Percentiles rank a stretch among this genome's conserved stretches.
phyloP scores from a whole-genome alignment of 495 filamentous ascomycete genomes.

The Daldinia decipiens region DNA sequence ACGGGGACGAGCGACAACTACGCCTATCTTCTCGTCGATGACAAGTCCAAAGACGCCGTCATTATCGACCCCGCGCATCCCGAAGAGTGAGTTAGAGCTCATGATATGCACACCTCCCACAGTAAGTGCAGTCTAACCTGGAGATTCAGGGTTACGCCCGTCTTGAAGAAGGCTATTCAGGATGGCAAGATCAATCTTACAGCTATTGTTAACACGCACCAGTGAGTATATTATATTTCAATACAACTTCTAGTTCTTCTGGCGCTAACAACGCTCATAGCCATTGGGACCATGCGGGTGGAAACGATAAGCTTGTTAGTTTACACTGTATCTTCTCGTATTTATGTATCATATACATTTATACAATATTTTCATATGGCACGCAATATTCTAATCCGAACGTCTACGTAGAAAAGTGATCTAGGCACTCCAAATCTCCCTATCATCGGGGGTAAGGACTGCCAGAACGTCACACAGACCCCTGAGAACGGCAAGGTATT shows the following conservation, averaged over 20 bases:
- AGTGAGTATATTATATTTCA: constrained; percentile 65
- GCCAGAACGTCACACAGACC: constrained; percentile 78
- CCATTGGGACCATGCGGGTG: constrained; percentile 95
- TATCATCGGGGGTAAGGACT: constrained; percentile 89
- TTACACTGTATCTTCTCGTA: neutral
- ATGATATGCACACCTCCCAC: neutral
- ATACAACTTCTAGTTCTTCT: neutral
- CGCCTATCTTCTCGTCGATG: constrained; percentile 93
- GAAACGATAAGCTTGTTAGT: constrained; percentile 81
- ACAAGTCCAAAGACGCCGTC: constrained; percentile 89
- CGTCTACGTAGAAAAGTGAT: constrained; percentile 68
- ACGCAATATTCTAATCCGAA: constrained; percentile 16
- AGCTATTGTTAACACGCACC: constrained; percentile 95
- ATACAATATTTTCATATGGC: neutral
- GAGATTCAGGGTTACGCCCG: constrained; percentile 75
- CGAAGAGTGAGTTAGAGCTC: constrained; percentile 71
- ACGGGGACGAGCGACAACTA: constrained; percentile 92
- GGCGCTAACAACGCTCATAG: constrained; percentile 55
- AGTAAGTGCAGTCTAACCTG: constrained; percentile 15
- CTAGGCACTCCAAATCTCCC: constrained; percentile 67
- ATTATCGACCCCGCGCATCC: constrained; percentile 96
- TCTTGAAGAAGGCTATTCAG: constrained; percentile 76
- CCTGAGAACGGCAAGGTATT: constrained; percentile 80
- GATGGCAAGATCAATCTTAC: constrained; percentile 80
- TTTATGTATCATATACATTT: neutral